These are phyloP conservation scores for Bryoerythrophyllum caledonicum DNA, from an alignment of 225 moss, liverwort and hornwort genomes.

Conservation along the genomic window DNA sequence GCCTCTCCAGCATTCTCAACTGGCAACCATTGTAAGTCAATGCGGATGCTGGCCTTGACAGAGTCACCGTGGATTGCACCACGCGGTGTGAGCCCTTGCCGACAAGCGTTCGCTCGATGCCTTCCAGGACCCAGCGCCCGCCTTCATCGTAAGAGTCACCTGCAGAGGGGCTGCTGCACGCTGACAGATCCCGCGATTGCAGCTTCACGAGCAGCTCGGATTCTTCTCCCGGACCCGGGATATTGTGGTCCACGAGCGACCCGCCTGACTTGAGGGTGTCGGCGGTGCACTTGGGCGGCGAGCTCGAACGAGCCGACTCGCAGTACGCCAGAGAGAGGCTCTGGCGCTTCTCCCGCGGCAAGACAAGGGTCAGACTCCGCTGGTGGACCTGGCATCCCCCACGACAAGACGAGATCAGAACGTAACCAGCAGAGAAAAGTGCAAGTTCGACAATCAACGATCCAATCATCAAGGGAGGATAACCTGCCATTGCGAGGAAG, in stretches of 20 bases:
- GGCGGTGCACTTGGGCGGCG: conserved; percentile 42
- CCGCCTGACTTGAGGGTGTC: conserved; percentile 20
- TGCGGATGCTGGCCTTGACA: conserved; percentile 27
- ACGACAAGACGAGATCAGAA: conserved; percentile 8
- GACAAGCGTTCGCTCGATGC: conserved; percentile 41
- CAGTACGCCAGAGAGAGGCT: conserved; percentile 48
- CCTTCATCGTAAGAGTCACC: conserved; percentile 12
- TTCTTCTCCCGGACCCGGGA: conserved; percentile 3
- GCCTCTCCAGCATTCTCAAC: conserved; percentile 51
- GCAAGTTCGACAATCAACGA: neutral
- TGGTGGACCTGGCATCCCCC: conserved; percentile 44
- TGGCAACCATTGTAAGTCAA: conserved; percentile 32
- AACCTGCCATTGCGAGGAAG: conserved; percentile 66
- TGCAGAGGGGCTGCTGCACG: conserved; percentile 24
- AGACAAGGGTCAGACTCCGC: conserved; percentile 44
- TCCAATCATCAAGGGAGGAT: conserved; percentile 25
- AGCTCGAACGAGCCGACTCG: conserved; percentile 49
- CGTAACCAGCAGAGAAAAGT: neutral
- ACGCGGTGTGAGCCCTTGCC: conserved; percentile 63
- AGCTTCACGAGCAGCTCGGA: conserved; percentile 37
- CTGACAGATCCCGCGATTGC: conserved; percentile 30
- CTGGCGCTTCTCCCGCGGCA: conserved; percentile 30
- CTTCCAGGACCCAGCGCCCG: conserved; percentile 37
- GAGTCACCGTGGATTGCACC: conserved; percentile 36
- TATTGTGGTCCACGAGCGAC: conserved; percentile 1